A percentile compares a stretch with the other conserved stretches of the same genome.
phyloP scores from a whole-genome alignment of 164 flowering plant species.

The Euptelea pleiosperma region DNA sequence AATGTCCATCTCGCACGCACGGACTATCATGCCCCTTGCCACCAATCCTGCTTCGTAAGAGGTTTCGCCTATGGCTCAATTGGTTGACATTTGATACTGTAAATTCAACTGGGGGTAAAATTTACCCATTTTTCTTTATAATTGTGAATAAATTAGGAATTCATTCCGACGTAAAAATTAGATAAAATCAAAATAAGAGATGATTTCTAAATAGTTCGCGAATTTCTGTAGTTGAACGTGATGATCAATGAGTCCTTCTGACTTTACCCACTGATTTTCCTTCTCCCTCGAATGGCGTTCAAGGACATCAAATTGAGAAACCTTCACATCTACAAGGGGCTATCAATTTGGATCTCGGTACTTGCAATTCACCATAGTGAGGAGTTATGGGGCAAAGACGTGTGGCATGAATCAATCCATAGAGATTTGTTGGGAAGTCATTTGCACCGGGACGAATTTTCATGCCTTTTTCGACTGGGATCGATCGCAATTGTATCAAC shows the following conservation, averaged over 20 bases:
- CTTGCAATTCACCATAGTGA: slow-evolving; percentile 23
- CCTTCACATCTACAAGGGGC: slow-evolving; percentile 19
- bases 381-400: slow-evolving; percentile 26
- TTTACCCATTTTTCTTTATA: too few relatives aligned
- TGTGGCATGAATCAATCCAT: slow-evolving; percentile 18
- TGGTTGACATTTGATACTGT: too few relatives aligned
- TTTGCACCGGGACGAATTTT: slow-evolving; percentile 4
- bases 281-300: slow-evolving; percentile 19
- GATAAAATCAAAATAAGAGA: too few relatives aligned
- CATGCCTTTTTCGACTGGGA: slow-evolving; percentile 19
- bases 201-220: too few relatives aligned
- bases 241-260: slow-evolving; percentile 26
- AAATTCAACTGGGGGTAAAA: too few relatives aligned
- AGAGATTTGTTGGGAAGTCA: slow-evolving; percentile 13
- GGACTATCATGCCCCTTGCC: too few relatives aligned
- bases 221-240: slow-evolving; percentile 25
- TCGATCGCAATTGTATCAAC: slow-evolving; percentile 17
- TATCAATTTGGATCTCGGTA: slow-evolving; percentile 21
- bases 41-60: too few relatives aligned
- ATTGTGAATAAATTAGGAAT: too few relatives aligned
- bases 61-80: too few relatives aligned
- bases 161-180: too few relatives aligned
- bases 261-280: slow-evolving; percentile 28
- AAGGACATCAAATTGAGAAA: slow-evolving; percentile 25
- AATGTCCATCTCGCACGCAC: too few relatives aligned